phyloP scores from a whole-genome alignment of 164 flowering plant species.

The Aristolochia contorta region DNA sequence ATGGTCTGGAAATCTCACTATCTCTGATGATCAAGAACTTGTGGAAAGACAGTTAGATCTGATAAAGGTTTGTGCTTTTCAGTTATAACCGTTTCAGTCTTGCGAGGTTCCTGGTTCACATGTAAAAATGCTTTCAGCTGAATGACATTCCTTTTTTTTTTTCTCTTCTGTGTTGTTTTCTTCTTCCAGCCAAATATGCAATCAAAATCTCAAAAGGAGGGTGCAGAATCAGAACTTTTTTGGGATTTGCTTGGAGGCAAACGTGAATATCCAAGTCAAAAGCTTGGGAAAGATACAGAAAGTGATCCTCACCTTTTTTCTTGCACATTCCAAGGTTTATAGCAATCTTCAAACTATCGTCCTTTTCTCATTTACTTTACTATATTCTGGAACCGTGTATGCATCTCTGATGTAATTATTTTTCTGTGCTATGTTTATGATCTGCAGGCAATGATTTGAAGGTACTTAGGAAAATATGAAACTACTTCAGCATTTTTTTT shows the following conservation, averaged over 20 bases:
- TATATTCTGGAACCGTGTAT: not conserved
- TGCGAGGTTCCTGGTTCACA: not conserved
- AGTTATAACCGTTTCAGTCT: not conserved
- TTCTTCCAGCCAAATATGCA: conserved; percentile 79
- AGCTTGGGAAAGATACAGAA: conserved; percentile 61
- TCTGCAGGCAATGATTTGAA: conserved; percentile 62
- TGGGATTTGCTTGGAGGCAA: conserved; percentile 92
- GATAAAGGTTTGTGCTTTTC: conserved; percentile 55
- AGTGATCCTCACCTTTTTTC: conserved; percentile 89
- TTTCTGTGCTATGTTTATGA: conserved; percentile 10
- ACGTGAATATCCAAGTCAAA: conserved; percentile 78
- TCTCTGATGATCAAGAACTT: conserved; percentile 82
- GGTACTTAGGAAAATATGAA: conserved; percentile 32
- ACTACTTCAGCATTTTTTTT: not conserved
- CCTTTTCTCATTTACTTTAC: conserved; percentile 1
- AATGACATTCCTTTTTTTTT: not conserved
- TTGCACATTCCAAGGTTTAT: conserved; percentile 64
- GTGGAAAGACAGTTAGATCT: conserved; percentile 88
- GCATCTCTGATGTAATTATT: not conserved
- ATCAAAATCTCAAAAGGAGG: conserved; percentile 77
- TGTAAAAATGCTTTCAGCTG: no score
- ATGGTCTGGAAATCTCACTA: conserved; percentile 85
- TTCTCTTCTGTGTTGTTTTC: not conserved
- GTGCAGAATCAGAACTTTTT: conserved; percentile 80
- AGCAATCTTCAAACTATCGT: not conserved